Conservation (phyloP, 352 stramenopile genomes). For the Pythium phragmitis region DNA sequence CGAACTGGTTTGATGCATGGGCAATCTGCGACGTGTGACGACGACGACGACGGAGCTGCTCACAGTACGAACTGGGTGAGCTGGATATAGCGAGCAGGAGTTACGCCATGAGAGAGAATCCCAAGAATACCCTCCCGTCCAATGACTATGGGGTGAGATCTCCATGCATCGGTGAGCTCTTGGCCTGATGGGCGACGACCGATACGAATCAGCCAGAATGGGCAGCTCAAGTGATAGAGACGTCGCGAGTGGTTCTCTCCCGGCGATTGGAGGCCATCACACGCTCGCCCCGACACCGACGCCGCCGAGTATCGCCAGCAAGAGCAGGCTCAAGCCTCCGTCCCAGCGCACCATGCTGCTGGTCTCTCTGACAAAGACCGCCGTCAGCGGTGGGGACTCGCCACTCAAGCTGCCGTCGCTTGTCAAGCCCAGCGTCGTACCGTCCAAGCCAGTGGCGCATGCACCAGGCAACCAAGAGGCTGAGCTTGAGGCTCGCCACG, state of each 20-base stretch:
- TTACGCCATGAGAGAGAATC: not conserved
- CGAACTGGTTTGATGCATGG: too few relatives aligned
- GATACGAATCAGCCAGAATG: not conserved
- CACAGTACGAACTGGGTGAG: too few relatives aligned
- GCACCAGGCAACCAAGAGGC: constrained; percentile 9
- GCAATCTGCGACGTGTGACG: not conserved
- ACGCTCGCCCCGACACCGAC: constrained; percentile 5
- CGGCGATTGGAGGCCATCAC: constrained; percentile 4
- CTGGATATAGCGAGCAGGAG: not conserved
- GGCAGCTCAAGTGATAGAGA: not conserved
- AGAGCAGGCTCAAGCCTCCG: constrained; percentile 28
- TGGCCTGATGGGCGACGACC: not conserved
- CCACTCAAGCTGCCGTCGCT: constrained; percentile 26
- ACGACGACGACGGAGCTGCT: not conserved
- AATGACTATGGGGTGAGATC: not conserved
- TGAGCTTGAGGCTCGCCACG: not conserved
- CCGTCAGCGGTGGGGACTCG: not conserved
- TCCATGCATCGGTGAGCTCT: not conserved
- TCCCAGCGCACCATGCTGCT: constrained; percentile 17
- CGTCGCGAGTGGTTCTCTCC: not conserved
- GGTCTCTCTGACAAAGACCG: not conserved
- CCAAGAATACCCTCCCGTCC: not conserved
- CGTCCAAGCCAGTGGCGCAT: not conserved
- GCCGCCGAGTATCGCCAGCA: not conserved
- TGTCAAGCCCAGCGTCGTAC: constrained; percentile 10